phyloP scores from a whole-genome alignment of 2,329 filamentous ascomycete genomes.

The Botrytis hyacinthi region DNA sequence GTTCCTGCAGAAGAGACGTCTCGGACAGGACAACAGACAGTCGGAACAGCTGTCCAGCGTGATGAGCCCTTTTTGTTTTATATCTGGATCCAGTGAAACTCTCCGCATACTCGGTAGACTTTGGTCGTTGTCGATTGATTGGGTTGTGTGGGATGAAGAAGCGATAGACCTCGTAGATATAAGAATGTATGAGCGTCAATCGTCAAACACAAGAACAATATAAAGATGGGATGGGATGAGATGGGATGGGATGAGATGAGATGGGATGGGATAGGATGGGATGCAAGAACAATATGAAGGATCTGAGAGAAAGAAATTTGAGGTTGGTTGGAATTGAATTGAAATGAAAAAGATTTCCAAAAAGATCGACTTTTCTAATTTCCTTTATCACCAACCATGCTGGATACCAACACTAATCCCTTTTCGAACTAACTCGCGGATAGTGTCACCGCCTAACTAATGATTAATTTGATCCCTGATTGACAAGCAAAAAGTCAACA shows the following conservation, averaged over 20 bases:
- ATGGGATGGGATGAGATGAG: no score
- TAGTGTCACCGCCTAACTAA: conserved; percentile 4
- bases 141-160: neutral
- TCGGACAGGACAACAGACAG: neutral
- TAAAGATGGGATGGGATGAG: neutral
- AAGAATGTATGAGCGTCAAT: no score
- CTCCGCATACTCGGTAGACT: neutral
- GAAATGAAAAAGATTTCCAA: neutral
- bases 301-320: neutral
- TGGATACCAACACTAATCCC: neutral
- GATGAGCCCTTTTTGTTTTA: neutral
- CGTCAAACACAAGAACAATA: neutral
- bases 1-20: neutral
- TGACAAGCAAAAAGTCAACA: neutral
- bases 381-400: conserved; percentile 1
- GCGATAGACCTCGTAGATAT: neutral
- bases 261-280: neutral
- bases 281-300: neutral
- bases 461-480: neutral
- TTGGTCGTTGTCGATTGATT: neutral
- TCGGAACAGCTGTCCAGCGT: neutral
- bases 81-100: neutral
- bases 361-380: conserved; percentile 12
- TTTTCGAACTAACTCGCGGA: neutral
- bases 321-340: neutral